A percentile compares a stretch with the other conserved stretches of the same genome.
Conservation (phyloP, 768 basidiomycete species). For the Tulasnella sp. region DNA sequence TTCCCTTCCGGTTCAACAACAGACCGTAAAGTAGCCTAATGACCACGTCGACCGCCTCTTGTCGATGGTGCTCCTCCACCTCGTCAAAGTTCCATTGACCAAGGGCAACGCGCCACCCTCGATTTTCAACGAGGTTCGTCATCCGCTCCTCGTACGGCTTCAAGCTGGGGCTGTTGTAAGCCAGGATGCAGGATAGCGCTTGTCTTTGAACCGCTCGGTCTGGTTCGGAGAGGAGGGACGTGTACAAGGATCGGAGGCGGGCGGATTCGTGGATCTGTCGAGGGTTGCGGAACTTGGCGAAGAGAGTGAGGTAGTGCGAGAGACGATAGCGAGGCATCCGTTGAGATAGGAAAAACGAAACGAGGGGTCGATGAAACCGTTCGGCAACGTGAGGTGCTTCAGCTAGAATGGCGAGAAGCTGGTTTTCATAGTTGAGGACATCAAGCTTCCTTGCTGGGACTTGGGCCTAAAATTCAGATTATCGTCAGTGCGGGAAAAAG, state of each 20-base stretch:
- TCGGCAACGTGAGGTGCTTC: conserved; percentile 66
- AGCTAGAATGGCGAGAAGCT: conserved; percentile 65
- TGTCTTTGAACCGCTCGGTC: conserved; percentile 68
- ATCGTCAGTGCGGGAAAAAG: neutral
- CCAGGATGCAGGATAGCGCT: conserved; percentile 69
- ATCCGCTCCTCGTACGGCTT: conserved; percentile 55
- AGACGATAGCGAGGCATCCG: conserved; percentile 47
- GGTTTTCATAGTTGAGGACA: conserved; percentile 63
- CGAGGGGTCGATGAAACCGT: conserved; percentile 77
- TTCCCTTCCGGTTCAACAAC: conserved; percentile 73
- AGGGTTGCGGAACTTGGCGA: conserved; percentile 89
- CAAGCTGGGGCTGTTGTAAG: conserved; percentile 65
- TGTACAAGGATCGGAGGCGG: conserved; percentile 57
- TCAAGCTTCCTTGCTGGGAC: conserved; percentile 53
- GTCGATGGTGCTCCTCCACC: conserved; percentile 48
- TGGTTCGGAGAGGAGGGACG: conserved; percentile 71
- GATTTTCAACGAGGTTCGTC: conserved; percentile 67
- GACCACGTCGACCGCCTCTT: conserved; percentile 57
- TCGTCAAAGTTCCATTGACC: conserved; percentile 57
- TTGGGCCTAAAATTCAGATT: conserved; percentile 29
- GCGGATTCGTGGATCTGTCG: conserved; percentile 71
- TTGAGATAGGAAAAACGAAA: conserved; percentile 66
- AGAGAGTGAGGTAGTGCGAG: conserved; percentile 68
- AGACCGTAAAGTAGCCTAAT: conserved; percentile 78
- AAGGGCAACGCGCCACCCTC: conserved; percentile 83